These are phyloP conservation scores for Ustulina deusta DNA, from an alignment of 2,329 filamentous ascomycete species.

Conservation along the genomic window DNA sequence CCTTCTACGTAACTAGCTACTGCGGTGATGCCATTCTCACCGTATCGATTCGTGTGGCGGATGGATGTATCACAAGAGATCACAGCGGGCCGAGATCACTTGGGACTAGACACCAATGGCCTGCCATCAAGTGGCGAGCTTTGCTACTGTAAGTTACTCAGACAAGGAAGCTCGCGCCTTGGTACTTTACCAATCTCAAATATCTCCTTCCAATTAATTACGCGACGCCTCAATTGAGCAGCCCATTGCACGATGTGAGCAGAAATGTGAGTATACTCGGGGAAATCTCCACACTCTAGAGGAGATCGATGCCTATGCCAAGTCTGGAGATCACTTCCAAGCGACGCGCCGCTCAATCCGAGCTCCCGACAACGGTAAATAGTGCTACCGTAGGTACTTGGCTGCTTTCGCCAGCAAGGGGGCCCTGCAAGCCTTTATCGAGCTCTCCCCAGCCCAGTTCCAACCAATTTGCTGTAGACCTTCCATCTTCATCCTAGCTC, in stretches of 20 bases:
- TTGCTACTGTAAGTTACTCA: too few species aligned
- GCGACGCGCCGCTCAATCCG: neutral
- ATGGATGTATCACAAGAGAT: neutral
- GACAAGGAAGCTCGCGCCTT: too few species aligned
- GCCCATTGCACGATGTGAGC: neutral
- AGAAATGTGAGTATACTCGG: neutral
- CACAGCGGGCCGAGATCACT: too few species aligned
- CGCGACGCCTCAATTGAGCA: neutral
- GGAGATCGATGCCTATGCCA: slow-evolving; percentile 3
- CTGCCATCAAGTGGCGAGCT: neutral
- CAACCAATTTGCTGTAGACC: slow-evolving; percentile 35
- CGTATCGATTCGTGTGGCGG: neutral
- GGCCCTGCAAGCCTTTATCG: slow-evolving; percentile 28
- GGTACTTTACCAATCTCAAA: neutral
- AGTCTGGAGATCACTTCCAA: slow-evolving; percentile 21
- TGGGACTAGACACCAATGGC: too few species aligned
- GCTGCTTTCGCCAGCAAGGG: slow-evolving; percentile 16
- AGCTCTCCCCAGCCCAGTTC: slow-evolving; percentile 23
- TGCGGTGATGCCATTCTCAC: neutral
- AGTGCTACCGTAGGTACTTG: neutral
- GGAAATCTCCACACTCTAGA: slow-evolving; percentile 1
- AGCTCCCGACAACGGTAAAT: slow-evolving; percentile 21
- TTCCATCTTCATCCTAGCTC: slow-evolving; percentile 45
- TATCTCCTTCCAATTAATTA: neutral
- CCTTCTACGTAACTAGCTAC: neutral